Evolutionary conservation across 768 basidiomycete genomes (phyloP).

Genomic region (Polyporus arcularius): DNA sequence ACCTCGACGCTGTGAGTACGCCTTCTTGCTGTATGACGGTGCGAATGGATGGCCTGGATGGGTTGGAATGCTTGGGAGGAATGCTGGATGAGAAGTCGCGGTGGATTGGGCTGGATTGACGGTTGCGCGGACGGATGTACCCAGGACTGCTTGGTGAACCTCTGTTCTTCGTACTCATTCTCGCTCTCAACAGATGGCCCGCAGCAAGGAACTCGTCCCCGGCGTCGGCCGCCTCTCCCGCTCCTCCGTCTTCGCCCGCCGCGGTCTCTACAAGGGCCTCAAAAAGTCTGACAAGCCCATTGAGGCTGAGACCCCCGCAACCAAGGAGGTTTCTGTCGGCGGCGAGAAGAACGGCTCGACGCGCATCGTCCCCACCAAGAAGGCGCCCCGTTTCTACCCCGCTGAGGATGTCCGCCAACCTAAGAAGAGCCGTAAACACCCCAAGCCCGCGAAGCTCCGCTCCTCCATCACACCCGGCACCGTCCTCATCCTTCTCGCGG

Average conservation of each 20-base stretch:
- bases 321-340: slow-evolving; percentile 79
- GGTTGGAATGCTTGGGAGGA: slow-evolving; percentile 12
- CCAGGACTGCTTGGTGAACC: slow-evolving; percentile 11
- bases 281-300: slow-evolving; percentile 77
- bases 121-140: slow-evolving; percentile 28
- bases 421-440: slow-evolving; percentile 89
- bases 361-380: slow-evolving; percentile 82
- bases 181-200: slow-evolving; percentile 65
- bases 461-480: slow-evolving; percentile 90
- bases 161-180: slow-evolving; percentile 19
- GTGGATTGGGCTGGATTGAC: slow-evolving; percentile 26
- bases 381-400: slow-evolving; percentile 91
- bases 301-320: slow-evolving; percentile 56
- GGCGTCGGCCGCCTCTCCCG: slow-evolving; percentile 82
- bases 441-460: slow-evolving; percentile 78
- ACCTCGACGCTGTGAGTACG: slow-evolving; percentile 40
- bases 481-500: slow-evolving; percentile 94
- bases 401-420: slow-evolving; percentile 91
- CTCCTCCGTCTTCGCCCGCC: slow-evolving; percentile 77
- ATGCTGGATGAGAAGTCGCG: slow-evolving; percentile 13
- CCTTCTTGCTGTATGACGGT: slow-evolving; percentile 25
- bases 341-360: slow-evolving; percentile 91
- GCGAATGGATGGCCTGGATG: slow-evolving; percentile 14
- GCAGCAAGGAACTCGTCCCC: slow-evolving; percentile 81
- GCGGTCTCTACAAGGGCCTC: slow-evolving; percentile 81